Evolutionary conservation across 1,284 basidiomycete species (phyloP).

Genomic region (Pisolithus thermaeus): DNA sequence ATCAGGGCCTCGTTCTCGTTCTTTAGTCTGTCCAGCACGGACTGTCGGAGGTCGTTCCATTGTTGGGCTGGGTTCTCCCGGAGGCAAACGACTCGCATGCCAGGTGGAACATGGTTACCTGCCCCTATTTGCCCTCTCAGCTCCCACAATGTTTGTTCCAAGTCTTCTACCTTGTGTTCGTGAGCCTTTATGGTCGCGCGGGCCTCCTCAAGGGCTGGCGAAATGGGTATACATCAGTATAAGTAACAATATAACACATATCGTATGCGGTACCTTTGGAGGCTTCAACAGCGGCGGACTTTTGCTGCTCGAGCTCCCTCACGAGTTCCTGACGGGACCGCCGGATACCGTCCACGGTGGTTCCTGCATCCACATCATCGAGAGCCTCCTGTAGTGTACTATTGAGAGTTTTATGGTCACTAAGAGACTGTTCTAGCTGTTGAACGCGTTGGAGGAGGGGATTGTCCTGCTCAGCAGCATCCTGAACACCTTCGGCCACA

Average conservation of each 20-base stretch:
- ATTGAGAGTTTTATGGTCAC: conserved; percentile 49
- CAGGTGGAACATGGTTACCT: conserved; percentile 72
- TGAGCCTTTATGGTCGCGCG: conserved; percentile 34
- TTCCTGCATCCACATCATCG: conserved; percentile 34
- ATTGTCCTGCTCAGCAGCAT: conserved; percentile 11
- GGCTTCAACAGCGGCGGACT: conserved; percentile 31
- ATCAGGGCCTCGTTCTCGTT: conserved; percentile 72
- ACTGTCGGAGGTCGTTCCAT: conserved; percentile 66
- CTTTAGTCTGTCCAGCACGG: conserved; percentile 62
- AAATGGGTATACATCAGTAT: not conserved
- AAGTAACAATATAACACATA: not conserved
- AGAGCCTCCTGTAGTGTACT: conserved; percentile 40
- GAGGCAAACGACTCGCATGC: conserved; percentile 64
- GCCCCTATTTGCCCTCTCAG: conserved; percentile 69
- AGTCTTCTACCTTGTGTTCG: conserved; percentile 48
- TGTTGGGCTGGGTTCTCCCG: conserved; percentile 70
- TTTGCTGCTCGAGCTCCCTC: conserved; percentile 38
- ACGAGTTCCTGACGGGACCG: conserved; percentile 34
- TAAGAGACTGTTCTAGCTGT: conserved; percentile 54
- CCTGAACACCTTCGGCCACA: conserved; percentile 39
- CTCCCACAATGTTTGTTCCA: conserved; percentile 71
- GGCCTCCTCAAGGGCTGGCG: conserved; percentile 40
- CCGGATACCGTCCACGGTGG: conserved; percentile 18
- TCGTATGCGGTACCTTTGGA: conserved; percentile 38
- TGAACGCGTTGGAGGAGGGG: conserved; percentile 39